Base-by-base conservation (phyloP, 1,284 basidiomycete species). In the Albatrellus sp. region DNA sequence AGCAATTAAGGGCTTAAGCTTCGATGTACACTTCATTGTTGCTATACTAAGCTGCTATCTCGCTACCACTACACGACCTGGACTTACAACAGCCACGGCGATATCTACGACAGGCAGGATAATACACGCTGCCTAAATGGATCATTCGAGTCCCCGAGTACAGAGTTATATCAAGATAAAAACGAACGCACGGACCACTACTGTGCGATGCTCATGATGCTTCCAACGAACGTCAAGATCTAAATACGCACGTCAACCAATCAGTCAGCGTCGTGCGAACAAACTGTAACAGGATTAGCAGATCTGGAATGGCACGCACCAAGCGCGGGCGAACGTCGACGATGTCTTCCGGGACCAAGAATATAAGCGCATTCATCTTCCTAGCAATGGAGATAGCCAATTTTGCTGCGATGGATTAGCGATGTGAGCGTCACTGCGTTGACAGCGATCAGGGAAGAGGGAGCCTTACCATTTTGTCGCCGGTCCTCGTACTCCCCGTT, bases 331-430 rank as follows among this genome's bases (percentile, higher is more conserved):
- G 77, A 48, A 92, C 73, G 60, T 92, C 90, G 32, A 92, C 88
- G 55, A 92, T 90, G 64, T 92, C 93, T 63, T 98, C 96, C 1
- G 94, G 92, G 0, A 98, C 96, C 49, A 98, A 69, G 75, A 98
- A 98, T 58, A 98, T 98, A 56, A 98, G 67, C 3, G 91, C 90
- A 45, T 92, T 90, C 78, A 96, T 80, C 77, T 98, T 98, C 59
- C 94, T 76, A 17, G 94, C 93, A 56, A 98, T 97, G 5, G 90
- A 94, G 56, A 98, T 98, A 13, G 92, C 96, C 50, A 98, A 65
- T 75, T 96, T 96, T 35, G 91, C 90, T 90, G 50, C 16, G 46
- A 28, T 43, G 40, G 14, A 32, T n/a, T 35, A 14, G 24, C 24
- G 33, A 16, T 29, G 24, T 14, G 30, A 49, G 34, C 19, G 42